Base-by-base conservation (phyloP, 768 basidiomycete species). In the Megacollybia marginata region DNA sequence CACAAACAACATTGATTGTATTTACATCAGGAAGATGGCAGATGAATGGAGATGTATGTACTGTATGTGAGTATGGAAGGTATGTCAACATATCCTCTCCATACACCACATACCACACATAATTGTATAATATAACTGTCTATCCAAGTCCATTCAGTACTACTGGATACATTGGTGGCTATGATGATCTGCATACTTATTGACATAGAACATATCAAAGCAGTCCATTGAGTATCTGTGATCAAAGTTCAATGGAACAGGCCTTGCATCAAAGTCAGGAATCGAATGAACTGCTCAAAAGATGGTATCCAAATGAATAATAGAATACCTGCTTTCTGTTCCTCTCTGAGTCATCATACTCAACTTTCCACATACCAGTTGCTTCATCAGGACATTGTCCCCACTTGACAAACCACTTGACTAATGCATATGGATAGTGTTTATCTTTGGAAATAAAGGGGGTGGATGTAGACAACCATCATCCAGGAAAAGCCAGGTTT, bases 361-460 rank as follows among this genome's bases (percentile, higher is more conserved):
- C 44, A 1, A 63, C 55, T 2, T 59, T 56, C 63, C 62, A 64
- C 58, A 64, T 57, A 1, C 61, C 59, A 0, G 59, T 61, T 10
- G 53, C 47, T 1, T 46, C 2, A 38, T 62, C 59, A n/a, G n/a
- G n/a, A n/a, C n/a, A n/a, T 5, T 53, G 59, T 1, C 38, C 40
- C 3, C 52, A 43, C 9, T 35, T 47, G 18, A 54, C 54, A 46
- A 60, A 62, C 61, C 63, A 65, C 2, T 59, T 47, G 3, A 65
- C 53, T 0, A 65, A 48, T 5, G 63, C 62, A 48, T 58, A 65
- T 15, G 61, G 57, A 51, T 61, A 58, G 3, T 23, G 33, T 2
- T 18, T 34, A 10, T 47, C n/a, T n/a, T n/a, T n/a, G n/a, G n/a
- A n/a, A n/a, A n/a, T n/a, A n/a, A n/a, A n/a, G n/a, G n/a, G n/a